phyloP scores from a whole-genome alignment of 202 grass and related monocot genomes.

The Cymbopogon flexuosus region DNA sequence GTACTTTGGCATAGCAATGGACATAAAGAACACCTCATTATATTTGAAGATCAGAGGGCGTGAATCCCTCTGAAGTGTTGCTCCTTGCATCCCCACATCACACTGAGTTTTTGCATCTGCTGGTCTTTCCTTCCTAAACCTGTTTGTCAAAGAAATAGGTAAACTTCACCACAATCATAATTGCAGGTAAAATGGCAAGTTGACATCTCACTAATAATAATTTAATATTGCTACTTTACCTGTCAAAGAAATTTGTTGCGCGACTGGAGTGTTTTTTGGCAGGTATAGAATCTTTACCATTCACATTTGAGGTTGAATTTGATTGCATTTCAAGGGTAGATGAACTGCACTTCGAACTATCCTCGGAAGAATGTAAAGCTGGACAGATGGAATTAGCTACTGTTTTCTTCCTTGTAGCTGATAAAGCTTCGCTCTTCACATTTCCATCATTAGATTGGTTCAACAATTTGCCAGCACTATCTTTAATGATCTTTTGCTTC shows the following conservation, averaged over 20 bases:
- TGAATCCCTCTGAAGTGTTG: conserved; percentile 62
- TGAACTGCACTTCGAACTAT: conserved; percentile 29
- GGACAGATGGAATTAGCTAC: conserved; percentile 4
- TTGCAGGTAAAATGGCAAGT: conserved; percentile 17
- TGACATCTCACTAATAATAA: neutral
- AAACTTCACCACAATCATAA: conserved; percentile 20
- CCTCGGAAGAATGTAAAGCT: conserved; percentile 27
- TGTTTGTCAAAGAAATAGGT: conserved; percentile 22
- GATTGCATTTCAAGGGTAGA: conserved; percentile 28
- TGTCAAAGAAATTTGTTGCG: conserved; percentile 69
- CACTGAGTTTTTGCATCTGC: conserved; percentile 30
- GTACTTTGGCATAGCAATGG: neutral
- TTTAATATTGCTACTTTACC: conserved; percentile 33
- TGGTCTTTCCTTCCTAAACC: conserved; percentile 70
- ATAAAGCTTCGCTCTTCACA: neutral
- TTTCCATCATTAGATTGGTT: conserved; percentile 37
- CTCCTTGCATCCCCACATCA: conserved; percentile 33
- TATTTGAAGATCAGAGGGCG: conserved; percentile 93
- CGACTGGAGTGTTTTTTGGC: conserved; percentile 45
- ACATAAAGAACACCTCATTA: conserved; percentile 60
- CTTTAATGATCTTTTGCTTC: conserved; percentile 73
- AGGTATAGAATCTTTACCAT: conserved; percentile 33
- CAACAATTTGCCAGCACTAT: conserved; percentile 44
- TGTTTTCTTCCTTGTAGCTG: conserved; percentile 36
- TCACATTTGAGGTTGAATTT: conserved; percentile 25